Evolutionary conservation across 2,329 filamentous ascomycete genomes (phyloP).

Genomic region (Mycocentrospora acerina): DNA sequence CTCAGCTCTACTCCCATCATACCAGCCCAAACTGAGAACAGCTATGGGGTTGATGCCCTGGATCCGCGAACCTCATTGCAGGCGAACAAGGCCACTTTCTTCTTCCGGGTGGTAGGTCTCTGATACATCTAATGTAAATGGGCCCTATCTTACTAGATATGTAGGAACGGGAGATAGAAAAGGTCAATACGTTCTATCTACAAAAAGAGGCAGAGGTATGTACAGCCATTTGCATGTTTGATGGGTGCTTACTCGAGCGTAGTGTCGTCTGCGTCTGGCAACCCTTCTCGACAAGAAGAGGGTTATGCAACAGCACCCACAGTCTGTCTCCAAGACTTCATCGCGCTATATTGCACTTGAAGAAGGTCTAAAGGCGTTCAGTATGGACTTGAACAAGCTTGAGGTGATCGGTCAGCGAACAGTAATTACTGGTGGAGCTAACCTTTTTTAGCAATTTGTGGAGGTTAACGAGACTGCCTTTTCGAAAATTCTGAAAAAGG

Average conservation of each 20-base stretch:
- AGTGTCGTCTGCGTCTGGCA: slow-evolving; percentile 91
- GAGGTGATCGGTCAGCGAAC: slow-evolving; percentile 52
- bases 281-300: slow-evolving; percentile 95
- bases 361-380: slow-evolving; percentile 96
- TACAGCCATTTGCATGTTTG: slow-evolving; percentile 3
- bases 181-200: slow-evolving; percentile 96
- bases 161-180: slow-evolving; percentile 95
- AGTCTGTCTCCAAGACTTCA: slow-evolving; percentile 79
- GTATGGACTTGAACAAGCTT: slow-evolving; percentile 93
- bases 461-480: slow-evolving; percentile 98
- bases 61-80: slow-evolving; percentile 90
- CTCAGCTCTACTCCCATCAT: slow-evolving; percentile 89
- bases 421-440: slow-evolving; percentile 19
- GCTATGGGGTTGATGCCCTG: slow-evolving; percentile 46
- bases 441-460: slow-evolving; percentile 75
- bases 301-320: slow-evolving; percentile 76
- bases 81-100: slow-evolving; percentile 97
- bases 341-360: slow-evolving; percentile 93
- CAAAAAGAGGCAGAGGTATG: slow-evolving; percentile 96
- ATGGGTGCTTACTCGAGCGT: slow-evolving; percentile 15
- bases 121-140: background rate
- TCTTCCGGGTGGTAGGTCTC: slow-evolving; percentile 82
- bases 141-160: slow-evolving; percentile 6
- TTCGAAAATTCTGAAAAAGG: slow-evolving; percentile 97
- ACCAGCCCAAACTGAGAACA: slow-evolving; percentile 68